Percentiles rank a stretch among this genome's conserved stretches.
Evolutionary conservation across 805 yeast species (phyloP).

Genomic region (Alloascoidea hylecoeti): DNA sequence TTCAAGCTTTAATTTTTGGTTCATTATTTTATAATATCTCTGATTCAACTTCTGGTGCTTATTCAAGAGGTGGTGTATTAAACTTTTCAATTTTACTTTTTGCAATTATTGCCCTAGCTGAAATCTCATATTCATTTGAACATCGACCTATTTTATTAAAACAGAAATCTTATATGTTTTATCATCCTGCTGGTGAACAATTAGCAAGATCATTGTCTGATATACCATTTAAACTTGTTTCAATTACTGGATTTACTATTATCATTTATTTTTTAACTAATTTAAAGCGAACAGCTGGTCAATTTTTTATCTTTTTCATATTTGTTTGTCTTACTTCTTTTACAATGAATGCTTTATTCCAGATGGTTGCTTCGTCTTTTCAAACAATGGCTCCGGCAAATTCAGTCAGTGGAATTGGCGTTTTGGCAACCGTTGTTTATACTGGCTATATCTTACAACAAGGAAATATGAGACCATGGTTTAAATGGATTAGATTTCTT

Average conservation of each 20-base stretch:
- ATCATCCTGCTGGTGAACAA: constrained; percentile 65
- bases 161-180: constrained; percentile 59
- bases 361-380: constrained; percentile 34
- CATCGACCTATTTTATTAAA: constrained; percentile 50
- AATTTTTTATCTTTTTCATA: constrained; percentile 36
- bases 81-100: constrained; percentile 49
- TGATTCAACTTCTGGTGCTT: constrained; percentile 37
- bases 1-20: constrained; percentile 46
- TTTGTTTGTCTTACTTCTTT: constrained; percentile 28
- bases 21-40: constrained; percentile 46
- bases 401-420: constrained; percentile 41
- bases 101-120: constrained; percentile 46
- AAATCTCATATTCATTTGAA: constrained; percentile 30
- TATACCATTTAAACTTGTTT: constrained; percentile 43
- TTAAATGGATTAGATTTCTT: constrained; percentile 46
- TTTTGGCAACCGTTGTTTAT: constrained; percentile 38
- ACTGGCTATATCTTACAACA: constrained; percentile 49
- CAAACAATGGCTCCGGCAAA: constrained; percentile 40
- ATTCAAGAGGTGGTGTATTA: constrained; percentile 47
- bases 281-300: constrained; percentile 32
- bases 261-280: constrained; percentile 44
- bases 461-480: constrained; percentile 56
- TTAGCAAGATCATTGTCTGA: constrained; percentile 45
- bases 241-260: constrained; percentile 28
- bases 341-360: constrained; percentile 37